phyloP scores from a whole-genome alignment of 768 basidiomycete genomes.

The Lactarius quietus region DNA sequence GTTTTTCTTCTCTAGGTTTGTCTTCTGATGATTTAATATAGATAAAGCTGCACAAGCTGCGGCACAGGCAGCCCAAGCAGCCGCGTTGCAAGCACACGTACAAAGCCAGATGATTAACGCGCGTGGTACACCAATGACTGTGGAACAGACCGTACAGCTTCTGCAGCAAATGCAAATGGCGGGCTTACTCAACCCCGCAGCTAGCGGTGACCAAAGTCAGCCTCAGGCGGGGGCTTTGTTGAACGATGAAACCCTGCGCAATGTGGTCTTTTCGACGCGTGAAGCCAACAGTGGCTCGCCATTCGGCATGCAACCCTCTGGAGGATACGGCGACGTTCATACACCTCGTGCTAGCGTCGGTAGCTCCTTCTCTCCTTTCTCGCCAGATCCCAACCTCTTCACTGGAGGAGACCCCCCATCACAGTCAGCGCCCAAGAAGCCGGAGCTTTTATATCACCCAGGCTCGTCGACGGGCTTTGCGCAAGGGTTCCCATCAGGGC shows the following conservation, averaged over 20 bases:
- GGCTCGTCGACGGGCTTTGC: not conserved
- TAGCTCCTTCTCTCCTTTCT: constrained; percentile 66
- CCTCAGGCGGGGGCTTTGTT: constrained; percentile 23
- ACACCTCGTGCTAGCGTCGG: constrained; percentile 20
- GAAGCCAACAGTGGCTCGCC: constrained; percentile 17
- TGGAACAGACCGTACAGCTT: constrained; percentile 61
- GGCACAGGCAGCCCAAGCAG: constrained; percentile 67
- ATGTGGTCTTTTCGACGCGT: constrained; percentile 18
- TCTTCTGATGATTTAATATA: constrained; percentile 31
- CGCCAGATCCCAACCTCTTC: constrained; percentile 62
- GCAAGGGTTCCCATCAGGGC: constrained; percentile 41
- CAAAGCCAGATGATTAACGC: constrained; percentile 32
- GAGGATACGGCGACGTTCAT: constrained; percentile 19
- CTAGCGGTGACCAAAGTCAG: constrained; percentile 29
- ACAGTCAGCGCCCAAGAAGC: constrained; percentile 34
- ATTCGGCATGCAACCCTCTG: constrained; percentile 20
- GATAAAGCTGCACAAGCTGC: constrained; percentile 92
- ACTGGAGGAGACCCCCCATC: constrained; percentile 38
- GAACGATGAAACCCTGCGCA: constrained; percentile 22
- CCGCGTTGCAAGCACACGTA: constrained; percentile 53
- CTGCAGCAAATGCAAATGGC: constrained; percentile 52
- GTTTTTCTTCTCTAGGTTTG: not conserved
- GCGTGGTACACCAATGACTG: constrained; percentile 38
- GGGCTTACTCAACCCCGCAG: constrained; percentile 35
- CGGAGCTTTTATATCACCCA: constrained; percentile 48